Evolutionary conservation across 257 asterid genomes (phyloP), one percentile per base, ranked within the genome.

Genomic region (Ilex asprella): DNA sequence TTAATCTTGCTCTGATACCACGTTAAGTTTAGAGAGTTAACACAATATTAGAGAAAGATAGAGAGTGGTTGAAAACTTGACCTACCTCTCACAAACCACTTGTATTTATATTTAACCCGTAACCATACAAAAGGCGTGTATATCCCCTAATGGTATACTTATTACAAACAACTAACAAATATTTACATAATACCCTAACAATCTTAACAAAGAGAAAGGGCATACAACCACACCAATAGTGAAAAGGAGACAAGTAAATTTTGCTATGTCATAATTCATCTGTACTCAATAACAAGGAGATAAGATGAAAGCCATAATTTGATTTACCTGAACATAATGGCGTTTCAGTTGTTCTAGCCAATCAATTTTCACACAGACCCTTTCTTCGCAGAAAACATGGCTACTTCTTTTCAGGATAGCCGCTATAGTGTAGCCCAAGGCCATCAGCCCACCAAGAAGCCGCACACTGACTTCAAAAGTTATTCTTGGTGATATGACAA

Each of bases 391-490:
- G 70, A 93, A 84, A 2, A 89, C 78, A 64, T 87, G 97, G 83
- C 99, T 87, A 67, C 76, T 93, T 89, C 99, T 77, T 78, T 89
- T 93, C 67, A 93, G 96, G 65, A 93, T 93, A 68, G 97, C 78
- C 31, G 96, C 99, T 74, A 93, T 93, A 57, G 97, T 89, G 76
- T 93, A 93, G 67, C 99, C 99, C 86, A 93, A 72, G 56, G 99
- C 97, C 99, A 93, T 93, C 68, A 93, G 69, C 44, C 99, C 99
- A 66, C 99, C 97, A 63, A 93, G 96, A 73, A 93, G 99, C 67
- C 95, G 83, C 43, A 93, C 99, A 61, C 96, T 84, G 59, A 93
- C 99, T 85, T 93, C 99, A 76, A 93, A 93, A 29, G 95, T 89
- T 73, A 93, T 93, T 82, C 99, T 93, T 67, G 99, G 99, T 51